Evolutionary conservation across 106 monocot genomes (phyloP), one percentile per base, ranked within the genome.

Genomic region (Hemerocallis citrina): DNA sequence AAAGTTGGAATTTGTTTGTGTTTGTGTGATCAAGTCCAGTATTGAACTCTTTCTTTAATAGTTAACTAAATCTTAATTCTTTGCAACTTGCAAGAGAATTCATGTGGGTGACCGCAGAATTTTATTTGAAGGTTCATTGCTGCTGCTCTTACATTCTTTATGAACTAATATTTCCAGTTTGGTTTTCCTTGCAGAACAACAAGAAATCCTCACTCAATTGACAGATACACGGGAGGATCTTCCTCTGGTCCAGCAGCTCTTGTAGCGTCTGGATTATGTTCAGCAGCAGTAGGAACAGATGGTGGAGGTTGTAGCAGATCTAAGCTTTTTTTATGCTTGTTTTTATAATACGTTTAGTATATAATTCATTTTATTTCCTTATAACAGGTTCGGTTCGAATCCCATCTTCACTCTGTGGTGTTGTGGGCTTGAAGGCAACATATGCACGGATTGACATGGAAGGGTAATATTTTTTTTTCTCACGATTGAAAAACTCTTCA

Each of bases 401-500:
- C 63, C 91, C 96, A 49, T 90, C 96, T 73, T 84, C 96, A n/a
- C 96, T 98, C 47, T 98, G 96, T 77, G 96, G 96, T 21, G 61
- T 98, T 72, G 81, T 98, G 10, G 91, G 96, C 46, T 74, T 98
- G 41, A 98, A 98, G 70, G 82, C 96, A 39, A 88, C 84, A 49
- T 98, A 72, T 77, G 84, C 72, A 13, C 72, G 96, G 35, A 98
- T 81, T 39, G 64, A 81, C 61, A 98, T 86, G 76, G 58, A 78
- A 74, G 96, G 96, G 96, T 98, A 95, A 42, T 61, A 52, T 5
- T 34, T 46, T 46, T 21, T 34, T n/a, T n/a, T n/a, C n/a, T n/a
- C n/a, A n/a, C n/a, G n/a, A n/a, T n/a, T n/a, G n/a, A n/a, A n/a
- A n/a, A n/a, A n/a, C n/a, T n/a, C n/a, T n/a, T n/a, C n/a, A n/a